These are phyloP conservation scores for Echium plantagineum DNA, from an alignment of 257 asterid species.

Conservation along the genomic window DNA sequence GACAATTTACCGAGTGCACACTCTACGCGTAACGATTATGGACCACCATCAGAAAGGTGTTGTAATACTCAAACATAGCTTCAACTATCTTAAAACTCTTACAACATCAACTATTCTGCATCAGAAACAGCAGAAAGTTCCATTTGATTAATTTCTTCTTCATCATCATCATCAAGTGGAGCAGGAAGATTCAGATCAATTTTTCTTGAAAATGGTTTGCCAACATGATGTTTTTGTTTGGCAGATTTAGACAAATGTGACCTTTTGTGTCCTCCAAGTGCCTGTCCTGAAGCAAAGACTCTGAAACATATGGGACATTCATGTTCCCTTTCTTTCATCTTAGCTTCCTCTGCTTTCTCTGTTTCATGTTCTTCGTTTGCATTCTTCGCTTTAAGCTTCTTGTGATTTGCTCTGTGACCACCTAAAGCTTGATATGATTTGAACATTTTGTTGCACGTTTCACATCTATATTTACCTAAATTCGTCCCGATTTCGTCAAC, in stretches of 20 bases:
- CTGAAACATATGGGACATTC: constrained; percentile 46
- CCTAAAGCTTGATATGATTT: constrained; percentile 43
- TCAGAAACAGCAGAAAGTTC: constrained; percentile 19
- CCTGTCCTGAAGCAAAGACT: constrained; percentile 46
- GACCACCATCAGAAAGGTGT: no score
- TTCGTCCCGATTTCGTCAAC: constrained; percentile 5
- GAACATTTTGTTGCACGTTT: constrained; percentile 20
- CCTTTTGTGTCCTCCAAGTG: constrained; percentile 63
- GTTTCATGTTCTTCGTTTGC: constrained; percentile 7
- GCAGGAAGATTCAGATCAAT: constrained; percentile 45
- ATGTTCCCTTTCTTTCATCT: constrained; percentile 15
- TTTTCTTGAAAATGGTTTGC: constrained; percentile 4
- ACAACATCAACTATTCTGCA: constrained; percentile 3
- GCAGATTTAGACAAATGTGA: constrained; percentile 27
- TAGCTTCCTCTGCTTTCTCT: background rate
- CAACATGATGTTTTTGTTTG: background rate
- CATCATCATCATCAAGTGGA: constrained; percentile 29
- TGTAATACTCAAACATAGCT: background rate
- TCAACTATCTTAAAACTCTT: background rate
- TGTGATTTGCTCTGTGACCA: constrained; percentile 27
- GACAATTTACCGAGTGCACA: no score
- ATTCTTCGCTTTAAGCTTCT: constrained; percentile 10
- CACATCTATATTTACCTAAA: constrained; percentile 21
- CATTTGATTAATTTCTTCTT: constrained; percentile 8
- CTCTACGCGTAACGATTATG: no score